phyloP scores from a whole-genome alignment of 805 yeast genomes.

The Candida endomychidarum region DNA sequence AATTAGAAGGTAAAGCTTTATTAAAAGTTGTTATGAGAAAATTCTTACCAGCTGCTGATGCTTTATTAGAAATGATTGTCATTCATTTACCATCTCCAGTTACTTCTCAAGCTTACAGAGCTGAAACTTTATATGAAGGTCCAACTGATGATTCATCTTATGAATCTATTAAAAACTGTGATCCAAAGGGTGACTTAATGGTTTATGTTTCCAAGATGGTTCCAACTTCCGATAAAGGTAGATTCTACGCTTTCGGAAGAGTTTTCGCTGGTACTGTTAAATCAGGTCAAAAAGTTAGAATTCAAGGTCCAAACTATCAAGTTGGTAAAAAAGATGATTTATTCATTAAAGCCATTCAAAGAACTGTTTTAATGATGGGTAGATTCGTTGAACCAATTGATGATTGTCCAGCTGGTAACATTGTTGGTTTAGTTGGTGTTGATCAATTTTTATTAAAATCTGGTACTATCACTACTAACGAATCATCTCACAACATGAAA shows the following conservation, averaged over 20 bases:
- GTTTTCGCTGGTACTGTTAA: slow-evolving; percentile 99
- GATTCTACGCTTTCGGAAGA: slow-evolving; percentile 99
- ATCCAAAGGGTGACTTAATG: slow-evolving; percentile 97
- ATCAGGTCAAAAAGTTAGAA: slow-evolving; percentile 99
- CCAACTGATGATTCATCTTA: slow-evolving; percentile 91
- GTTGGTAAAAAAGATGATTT: slow-evolving; percentile 98
- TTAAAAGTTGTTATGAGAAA: slow-evolving; percentile 98
- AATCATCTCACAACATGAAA: slow-evolving; percentile 98
- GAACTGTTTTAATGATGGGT: slow-evolving; percentile 99
- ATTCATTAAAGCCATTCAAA: slow-evolving; percentile 95
- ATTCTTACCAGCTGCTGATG: slow-evolving; percentile 99
- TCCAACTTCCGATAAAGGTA: slow-evolving; percentile 99
- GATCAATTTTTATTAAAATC: slow-evolving; percentile 99
- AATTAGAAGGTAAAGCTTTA: slow-evolving; percentile 97
- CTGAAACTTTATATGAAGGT: slow-evolving; percentile 98
- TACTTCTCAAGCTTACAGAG: slow-evolving; percentile 99
- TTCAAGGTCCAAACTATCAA: slow-evolving; percentile 99
- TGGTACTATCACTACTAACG: slow-evolving; percentile 97
- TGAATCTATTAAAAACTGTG: slow-evolving; percentile 95
- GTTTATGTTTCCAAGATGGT: slow-evolving; percentile 99
- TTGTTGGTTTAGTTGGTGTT: slow-evolving; percentile 99
- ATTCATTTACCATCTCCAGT: slow-evolving; percentile 99
- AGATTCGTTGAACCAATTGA: slow-evolving; percentile 96
- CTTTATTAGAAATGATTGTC: slow-evolving; percentile 97
- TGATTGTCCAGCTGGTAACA: slow-evolving; percentile 99